Evolutionary conservation across 176 grass and related monocot species (phyloP).

Genomic region (Raddia distichophylla): DNA sequence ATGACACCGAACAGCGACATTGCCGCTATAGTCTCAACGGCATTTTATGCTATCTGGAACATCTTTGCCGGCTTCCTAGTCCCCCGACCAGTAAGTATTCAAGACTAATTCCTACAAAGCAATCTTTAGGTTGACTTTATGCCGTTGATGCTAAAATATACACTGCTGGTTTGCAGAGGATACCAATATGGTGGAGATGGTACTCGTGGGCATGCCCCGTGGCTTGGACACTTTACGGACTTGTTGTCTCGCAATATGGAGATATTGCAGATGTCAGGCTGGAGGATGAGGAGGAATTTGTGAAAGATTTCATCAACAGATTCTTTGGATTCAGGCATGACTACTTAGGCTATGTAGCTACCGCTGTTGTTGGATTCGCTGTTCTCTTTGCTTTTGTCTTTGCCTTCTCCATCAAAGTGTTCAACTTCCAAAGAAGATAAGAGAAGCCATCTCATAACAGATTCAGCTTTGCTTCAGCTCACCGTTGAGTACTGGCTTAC

Average conservation of each 20-base stretch:
- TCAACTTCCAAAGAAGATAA: slow-evolving; percentile 74
- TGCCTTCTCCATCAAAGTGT: slow-evolving; percentile 62
- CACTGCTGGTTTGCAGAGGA: slow-evolving; percentile 64
- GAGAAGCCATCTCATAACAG: background rate
- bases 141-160: slow-evolving; percentile 29
- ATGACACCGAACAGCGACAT: slow-evolving; percentile 95
- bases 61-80: slow-evolving; percentile 88
- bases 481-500: slow-evolving; percentile 6
- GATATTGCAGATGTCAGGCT: slow-evolving; percentile 26
- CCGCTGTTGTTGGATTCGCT: slow-evolving; percentile 66
- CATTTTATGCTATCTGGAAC: slow-evolving; percentile 94
- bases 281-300: slow-evolving; percentile 47
- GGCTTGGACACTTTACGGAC: slow-evolving; percentile 88
- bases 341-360: slow-evolving; percentile 64
- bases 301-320: slow-evolving; percentile 56
- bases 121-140: slow-evolving; percentile 12
- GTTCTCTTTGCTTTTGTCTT: slow-evolving; percentile 66
- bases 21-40: slow-evolving; percentile 79
- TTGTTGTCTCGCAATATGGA: slow-evolving; percentile 85
- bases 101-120: background rate
- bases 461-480: slow-evolving; percentile 1
- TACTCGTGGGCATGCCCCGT: slow-evolving; percentile 88
- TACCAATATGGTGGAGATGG: slow-evolving; percentile 99
- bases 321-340: slow-evolving; percentile 78
- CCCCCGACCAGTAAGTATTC: slow-evolving; percentile 74